A percentile compares a stretch with the other conserved stretches of the same genome.
These are phyloP conservation scores for Botrytis pseudocinerea DNA, from an alignment of 2,329 filamentous ascomycete species.

Conservation along the genomic window DNA sequence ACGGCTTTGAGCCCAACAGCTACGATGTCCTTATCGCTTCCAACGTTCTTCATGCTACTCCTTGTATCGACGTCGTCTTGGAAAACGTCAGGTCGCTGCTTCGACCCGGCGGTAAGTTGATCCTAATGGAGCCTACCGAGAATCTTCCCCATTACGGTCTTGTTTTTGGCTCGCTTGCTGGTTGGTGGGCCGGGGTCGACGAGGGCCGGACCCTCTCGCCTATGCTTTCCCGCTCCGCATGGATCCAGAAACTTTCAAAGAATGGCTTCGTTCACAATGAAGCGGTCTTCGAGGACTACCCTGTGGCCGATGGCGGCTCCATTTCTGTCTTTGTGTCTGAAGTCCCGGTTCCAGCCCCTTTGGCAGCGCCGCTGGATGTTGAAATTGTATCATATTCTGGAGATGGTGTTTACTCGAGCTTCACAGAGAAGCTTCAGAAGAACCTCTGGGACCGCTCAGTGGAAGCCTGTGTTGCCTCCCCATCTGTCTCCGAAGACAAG, in stretches of 20 bases:
- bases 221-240: not conserved
- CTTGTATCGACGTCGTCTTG: slow-evolving; percentile 33
- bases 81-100: slow-evolving; percentile 37
- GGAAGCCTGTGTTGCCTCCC: too few species aligned
- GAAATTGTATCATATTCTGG: too few species aligned
- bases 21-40: slow-evolving; percentile 35
- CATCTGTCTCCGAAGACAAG: too few species aligned
- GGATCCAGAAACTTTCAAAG: not conserved
- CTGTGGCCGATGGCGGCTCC: too few species aligned
- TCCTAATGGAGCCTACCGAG: slow-evolving; percentile 34
- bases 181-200: slow-evolving; percentile 25
- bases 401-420: too few species aligned
- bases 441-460: too few species aligned
- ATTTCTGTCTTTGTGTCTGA: too few species aligned
- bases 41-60: slow-evolving; percentile 33
- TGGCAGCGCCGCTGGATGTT: too few species aligned
- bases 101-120: slow-evolving; percentile 37
- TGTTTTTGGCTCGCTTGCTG: slow-evolving; percentile 23
- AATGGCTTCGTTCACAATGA: not conserved
- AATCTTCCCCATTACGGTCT: slow-evolving; percentile 5
- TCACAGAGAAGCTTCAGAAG: too few species aligned
- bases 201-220: not conserved
- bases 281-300: too few species aligned
- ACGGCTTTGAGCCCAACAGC: slow-evolving; percentile 24
- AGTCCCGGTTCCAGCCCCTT: too few species aligned